Evolutionary conservation across 169 alveolate genomes (phyloP).

Genomic region (Plasmodium gonderi): DNA sequence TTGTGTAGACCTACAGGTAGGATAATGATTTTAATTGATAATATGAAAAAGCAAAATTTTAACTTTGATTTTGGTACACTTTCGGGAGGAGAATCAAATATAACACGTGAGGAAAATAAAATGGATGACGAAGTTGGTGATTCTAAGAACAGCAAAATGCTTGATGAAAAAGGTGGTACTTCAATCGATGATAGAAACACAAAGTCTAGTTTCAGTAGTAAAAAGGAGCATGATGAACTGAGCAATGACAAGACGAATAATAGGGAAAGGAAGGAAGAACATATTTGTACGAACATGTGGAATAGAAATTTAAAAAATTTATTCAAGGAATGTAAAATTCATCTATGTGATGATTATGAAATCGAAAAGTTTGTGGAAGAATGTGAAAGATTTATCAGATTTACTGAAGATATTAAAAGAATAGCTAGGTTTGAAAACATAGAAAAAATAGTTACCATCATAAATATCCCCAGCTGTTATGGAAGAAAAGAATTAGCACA

Average conservation of each 20-base stretch:
- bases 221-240: background rate
- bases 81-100: background rate
- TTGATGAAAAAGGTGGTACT: background rate
- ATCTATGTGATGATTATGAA: slow-evolving; percentile 84
- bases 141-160: background rate
- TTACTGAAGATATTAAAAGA: slow-evolving; percentile 85
- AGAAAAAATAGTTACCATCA: slow-evolving; percentile 82
- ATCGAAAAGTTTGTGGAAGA: slow-evolving; percentile 86
- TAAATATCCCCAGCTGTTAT: slow-evolving; percentile 83
- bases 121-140: background rate
- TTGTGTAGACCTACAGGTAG: slow-evolving; percentile 82
- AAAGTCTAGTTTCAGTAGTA: background rate
- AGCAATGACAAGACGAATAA: background rate
- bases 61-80: slow-evolving; percentile 76
- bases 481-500: slow-evolving; percentile 84
- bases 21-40: slow-evolving; percentile 78
- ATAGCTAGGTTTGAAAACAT: slow-evolving; percentile 79
- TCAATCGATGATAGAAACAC: background rate
- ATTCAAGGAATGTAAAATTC: slow-evolving; percentile 79
- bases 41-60: slow-evolving; percentile 77
- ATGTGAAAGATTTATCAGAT: slow-evolving; percentile 84
- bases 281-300: slow-evolving; percentile 22
- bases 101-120: background rate
- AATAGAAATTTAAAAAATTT: slow-evolving; percentile 72
- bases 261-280: background rate